Conservation (phyloP, 768 basidiomycete genomes). For the Tricholoma saponaceum region DNA sequence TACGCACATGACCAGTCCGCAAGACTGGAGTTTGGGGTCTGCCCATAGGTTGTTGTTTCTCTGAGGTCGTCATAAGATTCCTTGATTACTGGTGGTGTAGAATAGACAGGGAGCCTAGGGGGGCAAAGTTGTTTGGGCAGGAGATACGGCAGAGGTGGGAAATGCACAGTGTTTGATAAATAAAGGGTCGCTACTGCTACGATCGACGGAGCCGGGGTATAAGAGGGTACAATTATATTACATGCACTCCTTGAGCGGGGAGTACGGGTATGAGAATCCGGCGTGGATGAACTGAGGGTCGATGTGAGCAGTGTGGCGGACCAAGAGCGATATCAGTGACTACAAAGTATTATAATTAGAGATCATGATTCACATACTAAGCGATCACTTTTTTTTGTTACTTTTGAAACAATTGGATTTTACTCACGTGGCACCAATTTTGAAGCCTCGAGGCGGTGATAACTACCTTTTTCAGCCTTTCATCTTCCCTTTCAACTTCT, state of each 20-base stretch:
- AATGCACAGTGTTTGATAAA: background rate
- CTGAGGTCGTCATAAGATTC: slow-evolving; percentile 1
- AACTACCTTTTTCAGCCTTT: background rate
- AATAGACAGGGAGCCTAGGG: background rate
- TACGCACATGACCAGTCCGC: slow-evolving; percentile 12
- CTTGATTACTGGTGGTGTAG: background rate
- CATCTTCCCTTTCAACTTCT: background rate
- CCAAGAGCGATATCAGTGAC: background rate
- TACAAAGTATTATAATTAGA: background rate
- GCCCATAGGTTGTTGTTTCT: background rate
- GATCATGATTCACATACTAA: background rate
- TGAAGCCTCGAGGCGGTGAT: background rate
- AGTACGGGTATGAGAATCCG: background rate
- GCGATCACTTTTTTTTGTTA: background rate
- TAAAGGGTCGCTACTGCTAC: background rate
- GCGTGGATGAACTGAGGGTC: background rate
- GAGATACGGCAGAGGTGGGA: background rate
- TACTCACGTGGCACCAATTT: background rate
- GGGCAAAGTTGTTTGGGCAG: background rate
- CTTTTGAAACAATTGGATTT: background rate
- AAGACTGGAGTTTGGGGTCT: slow-evolving; percentile 6
- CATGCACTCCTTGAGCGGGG: background rate
- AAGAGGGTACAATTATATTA: background rate
- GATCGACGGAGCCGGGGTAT: background rate
- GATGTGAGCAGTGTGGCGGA: background rate